Base-by-base conservation (phyloP, 352 stramenopile species). In the Peronospora destructor region DNA sequence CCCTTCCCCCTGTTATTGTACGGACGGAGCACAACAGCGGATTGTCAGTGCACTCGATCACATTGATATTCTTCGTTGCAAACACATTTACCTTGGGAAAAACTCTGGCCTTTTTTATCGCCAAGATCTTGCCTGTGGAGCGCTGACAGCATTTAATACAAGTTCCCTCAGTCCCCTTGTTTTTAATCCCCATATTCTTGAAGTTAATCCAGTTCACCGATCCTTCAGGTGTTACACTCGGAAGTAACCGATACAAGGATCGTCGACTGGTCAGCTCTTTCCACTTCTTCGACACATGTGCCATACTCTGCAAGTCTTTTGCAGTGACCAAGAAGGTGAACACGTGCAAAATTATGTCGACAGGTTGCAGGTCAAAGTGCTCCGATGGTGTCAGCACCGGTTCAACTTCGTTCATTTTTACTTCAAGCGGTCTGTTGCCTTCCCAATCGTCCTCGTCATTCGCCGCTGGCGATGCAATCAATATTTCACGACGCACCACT, bases 141-240 rank as follows among this genome's bases (percentile, higher is more conserved):
- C 84, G 74, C 54, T 95, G 80, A 54, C 77, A 76, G 53, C 84
- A 91, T 54, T 91, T 91, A 43, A 92, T 92, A 44, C 82, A 94
- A 0, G 74, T 91, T 34, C 85, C 85, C 49, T 95, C 84, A 2
- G 85, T 95, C 25, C 85, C 85, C 49, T 93, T 91, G 69, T 94
- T 93, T 53, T 93, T 95, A 42, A 95, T 85, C 14, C 84, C 84
- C 26, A 95, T 50, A 51, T 91, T 93, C 41, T 86, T 85, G 37
- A 95, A 95, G 50, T 90, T 91, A 32, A 87, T 68, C 76, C 77
- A 90, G 42, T 92, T 91, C 32, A 95, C 82, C 0, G 71, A 81
- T 10, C 84, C 84, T 49, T 91, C 83, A 0, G 74, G 63, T 6
- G 77, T 66, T 38, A 80, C 78, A 48, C 76, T 85, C 2, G 72